These are phyloP conservation scores for Alopecurus myosuroides DNA, from an alignment of 176 grass and related monocot species.

Conservation along the genomic window DNA sequence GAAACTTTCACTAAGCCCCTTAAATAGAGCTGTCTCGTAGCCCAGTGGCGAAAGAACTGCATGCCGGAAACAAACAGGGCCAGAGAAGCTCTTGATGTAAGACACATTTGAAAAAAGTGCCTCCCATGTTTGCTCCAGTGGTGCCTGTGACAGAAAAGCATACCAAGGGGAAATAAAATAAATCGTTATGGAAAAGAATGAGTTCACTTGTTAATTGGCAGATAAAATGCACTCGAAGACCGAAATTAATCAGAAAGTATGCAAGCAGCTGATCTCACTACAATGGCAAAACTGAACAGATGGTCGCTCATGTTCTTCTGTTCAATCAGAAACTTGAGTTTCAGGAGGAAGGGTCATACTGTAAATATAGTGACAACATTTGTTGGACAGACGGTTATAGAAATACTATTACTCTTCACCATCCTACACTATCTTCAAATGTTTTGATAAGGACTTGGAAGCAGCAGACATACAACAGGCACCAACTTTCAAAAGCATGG, in stretches of 20 bases:
- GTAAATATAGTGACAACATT: neutral
- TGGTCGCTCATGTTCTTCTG: neutral
- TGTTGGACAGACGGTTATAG: neutral
- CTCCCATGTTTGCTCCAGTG: conserved; percentile 91
- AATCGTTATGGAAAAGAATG: conserved; percentile 2
- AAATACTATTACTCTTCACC: neutral
- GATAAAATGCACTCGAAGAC: neutral
- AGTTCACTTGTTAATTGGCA: conserved; percentile 12
- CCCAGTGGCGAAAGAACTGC: conserved; percentile 87
- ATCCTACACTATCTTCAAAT: neutral
- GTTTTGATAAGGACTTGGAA: conserved; percentile 1
- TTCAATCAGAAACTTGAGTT: neutral
- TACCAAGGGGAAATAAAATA: neutral
- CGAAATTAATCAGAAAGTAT: neutral
- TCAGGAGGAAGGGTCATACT: neutral
- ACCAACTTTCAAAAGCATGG: neutral
- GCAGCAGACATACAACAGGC: neutral
- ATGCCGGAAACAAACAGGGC: conserved; percentile 88
- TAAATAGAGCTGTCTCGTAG: conserved; percentile 94
- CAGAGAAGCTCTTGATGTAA: conserved; percentile 88
- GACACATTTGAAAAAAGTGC: conserved; percentile 74
- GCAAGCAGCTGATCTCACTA: neutral
- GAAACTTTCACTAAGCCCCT: conserved; percentile 80
- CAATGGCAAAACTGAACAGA: neutral
- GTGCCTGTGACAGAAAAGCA: conserved; percentile 54